phyloP scores from a whole-genome alignment of 352 stramenopile genomes.

The Pythium monospermum region DNA sequence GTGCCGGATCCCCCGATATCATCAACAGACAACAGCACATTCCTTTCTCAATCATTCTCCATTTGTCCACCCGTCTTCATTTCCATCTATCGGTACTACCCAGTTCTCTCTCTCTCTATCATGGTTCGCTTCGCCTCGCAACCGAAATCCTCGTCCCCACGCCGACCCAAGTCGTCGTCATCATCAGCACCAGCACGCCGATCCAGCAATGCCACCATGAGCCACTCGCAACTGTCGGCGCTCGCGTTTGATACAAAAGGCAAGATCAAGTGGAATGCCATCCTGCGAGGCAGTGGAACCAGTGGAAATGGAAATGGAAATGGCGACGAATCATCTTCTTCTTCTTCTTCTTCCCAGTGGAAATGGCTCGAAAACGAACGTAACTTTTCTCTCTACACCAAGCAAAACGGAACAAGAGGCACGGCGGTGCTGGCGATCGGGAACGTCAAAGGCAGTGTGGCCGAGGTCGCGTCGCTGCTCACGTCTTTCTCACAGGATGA shows the following conservation, averaged over 20 bases:
- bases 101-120: no score
- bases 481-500: neutral
- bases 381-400: slow-evolving; percentile 14
- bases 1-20: no score
- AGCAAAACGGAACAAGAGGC: neutral
- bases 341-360: slow-evolving; percentile 8
- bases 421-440: slow-evolving; percentile 12
- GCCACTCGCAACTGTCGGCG: neutral
- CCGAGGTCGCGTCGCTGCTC: slow-evolving; percentile 13
- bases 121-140: no score
- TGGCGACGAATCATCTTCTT: no score
- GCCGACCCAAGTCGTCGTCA: neutral
- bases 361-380: slow-evolving; percentile 17
- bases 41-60: no score
- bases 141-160: no score
- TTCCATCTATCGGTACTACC: no score
- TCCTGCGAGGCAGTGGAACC: neutral
- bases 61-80: no score
- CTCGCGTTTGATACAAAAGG: slow-evolving; percentile 7
- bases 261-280: slow-evolving; percentile 13
- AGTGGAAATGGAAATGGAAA: no score
- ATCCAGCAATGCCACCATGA: slow-evolving; percentile 1
- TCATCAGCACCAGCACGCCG: neutral
- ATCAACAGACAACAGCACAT: no score
- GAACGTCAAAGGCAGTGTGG: slow-evolving; percentile 8